phyloP scores from a whole-genome alignment of 495 filamentous ascomycete genomes.

The Saxophila tyrrhenica region DNA sequence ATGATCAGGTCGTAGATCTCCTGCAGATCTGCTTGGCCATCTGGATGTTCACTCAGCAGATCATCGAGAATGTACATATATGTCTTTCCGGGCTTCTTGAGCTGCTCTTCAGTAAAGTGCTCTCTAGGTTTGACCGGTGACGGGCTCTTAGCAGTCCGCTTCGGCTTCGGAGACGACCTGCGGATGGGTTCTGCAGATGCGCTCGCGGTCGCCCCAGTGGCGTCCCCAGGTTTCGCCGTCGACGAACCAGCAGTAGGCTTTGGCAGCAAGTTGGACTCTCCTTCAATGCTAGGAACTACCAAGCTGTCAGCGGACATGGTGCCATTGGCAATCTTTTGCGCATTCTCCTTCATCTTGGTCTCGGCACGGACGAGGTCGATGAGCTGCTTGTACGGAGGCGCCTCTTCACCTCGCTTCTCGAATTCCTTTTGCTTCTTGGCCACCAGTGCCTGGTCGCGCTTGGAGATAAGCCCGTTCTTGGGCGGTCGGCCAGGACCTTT shows the following conservation, averaged over 20 bases:
- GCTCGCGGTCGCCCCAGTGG: constrained; percentile 28
- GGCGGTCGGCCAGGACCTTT: constrained; percentile 80
- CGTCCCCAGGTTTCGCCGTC: background rate
- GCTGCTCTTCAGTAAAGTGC: constrained; percentile 72
- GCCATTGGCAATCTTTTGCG: constrained; percentile 5
- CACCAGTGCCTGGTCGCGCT: constrained; percentile 45
- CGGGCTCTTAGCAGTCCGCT: constrained; percentile 50
- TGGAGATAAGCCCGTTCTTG: constrained; percentile 88
- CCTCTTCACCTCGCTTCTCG: constrained; percentile 9
- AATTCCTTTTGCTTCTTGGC: constrained; percentile 15
- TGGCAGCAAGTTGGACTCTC: background rate
- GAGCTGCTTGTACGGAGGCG: constrained; percentile 3
- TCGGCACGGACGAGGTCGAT: constrained; percentile 7
- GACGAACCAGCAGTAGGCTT: background rate
- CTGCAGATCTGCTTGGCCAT: constrained; percentile 66
- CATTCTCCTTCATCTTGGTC: constrained; percentile 10
- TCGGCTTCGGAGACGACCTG: constrained; percentile 26
- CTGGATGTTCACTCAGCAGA: constrained; percentile 57
- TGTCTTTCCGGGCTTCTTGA: constrained; percentile 72
- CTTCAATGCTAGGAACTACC: constrained; percentile 14
- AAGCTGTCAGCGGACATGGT: background rate
- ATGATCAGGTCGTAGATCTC: constrained; percentile 89
- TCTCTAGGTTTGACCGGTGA: constrained; percentile 62
- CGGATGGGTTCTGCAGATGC: constrained; percentile 32
- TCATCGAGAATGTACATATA: constrained; percentile 90